Evolutionary conservation across 805 yeast genomes (phyloP), one percentile per base, ranked within the genome.

Genomic region (Kodamaea neixiangensis): DNA sequence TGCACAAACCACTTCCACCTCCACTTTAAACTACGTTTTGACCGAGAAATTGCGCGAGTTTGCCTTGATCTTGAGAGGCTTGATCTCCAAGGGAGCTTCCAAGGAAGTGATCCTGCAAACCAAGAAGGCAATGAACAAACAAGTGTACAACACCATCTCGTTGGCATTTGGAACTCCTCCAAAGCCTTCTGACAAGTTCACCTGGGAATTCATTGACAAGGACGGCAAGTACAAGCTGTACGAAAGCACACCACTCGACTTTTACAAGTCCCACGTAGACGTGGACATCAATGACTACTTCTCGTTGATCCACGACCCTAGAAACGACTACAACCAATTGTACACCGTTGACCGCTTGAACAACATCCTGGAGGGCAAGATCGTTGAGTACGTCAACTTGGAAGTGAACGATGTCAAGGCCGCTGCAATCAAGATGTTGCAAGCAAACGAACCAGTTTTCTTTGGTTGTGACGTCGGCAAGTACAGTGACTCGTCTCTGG

Each of bases 401-500:
- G 84, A 83, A 39, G 78, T 85, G 52, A 78, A 78, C 14, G 72
- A 72, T 7, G 71, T 89, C 50, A 81, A 89, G 42, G 61, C 75
- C 29, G 75, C 83, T 45, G 87, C 89, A 22, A 81, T 88, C 35
- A 77, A 80, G 60, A 81, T 89, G 69, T 78, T 89, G 62, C 79
- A 85, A 69, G 76, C 74, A 54, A 84, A 87, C 68, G 86, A 86
- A 71, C 86, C 96, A 0, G 89, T 90, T 5, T 90, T 89, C 73
- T 90, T 89, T 63, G 96, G 96, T 10, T 85, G 92, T 14, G 96
- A 89, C 66, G 89, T 92, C n/a, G 94, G 93, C 19, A 85, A 86
- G 65, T 89, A 76, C 69, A 79, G 78, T 78, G 81, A 85, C 65
- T 76, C 76, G 50, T 67, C 65, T 20, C 65, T 82, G 6, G 97